Evolutionary conservation across 352 stramenopile species (phyloP), one percentile per base, ranked within the genome.

Genomic region (Phytophthora pinifolia): DNA sequence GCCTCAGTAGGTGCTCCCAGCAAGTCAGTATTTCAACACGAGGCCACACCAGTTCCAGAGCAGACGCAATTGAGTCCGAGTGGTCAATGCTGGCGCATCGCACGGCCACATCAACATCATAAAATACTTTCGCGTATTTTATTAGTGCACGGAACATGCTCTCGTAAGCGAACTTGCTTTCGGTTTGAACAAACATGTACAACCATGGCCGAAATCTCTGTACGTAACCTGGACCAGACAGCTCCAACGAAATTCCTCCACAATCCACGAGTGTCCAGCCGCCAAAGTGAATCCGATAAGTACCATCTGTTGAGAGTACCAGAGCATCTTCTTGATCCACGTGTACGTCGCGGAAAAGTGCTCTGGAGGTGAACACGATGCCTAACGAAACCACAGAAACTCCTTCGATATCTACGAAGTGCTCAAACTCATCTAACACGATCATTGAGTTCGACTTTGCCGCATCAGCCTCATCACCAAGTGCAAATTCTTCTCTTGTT

Each of bases 151-250:
- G 5, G 10, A 59, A 53, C 25, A 59, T 47, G 10, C 12, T 7
- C 17, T 53, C 25, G 22, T 59, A 59, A 2, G 51, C 51, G 3
- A 42, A 9, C 6, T 7, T 34, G 30, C 29, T 38, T 12, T 61
- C 53, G 9, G 43, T 61, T 5, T 18, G 14, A 1, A 61, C 30
- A 18, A 61, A 54, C 52, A 60, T 60, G 27, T 53, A 60, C 5
- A 54, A 13, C 42, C 41, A 52, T 4, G 42, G 51, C 10, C 51
- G 15, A 31, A 59, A 59, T 4, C 33, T n/a, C 25, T 59, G 51
- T 13, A 59, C 51, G 17, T 31, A 45, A 2, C n/a, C 17, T 9
- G 33, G 4, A 4, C 4, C 13, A 7, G 37, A 15, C 2, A 5
- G 13, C 17, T 51, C 51, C 10, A 59, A 33, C 0, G 51, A 51